Evolutionary conservation across 1,139 yeast genomes (phyloP), one percentile per base, ranked within the genome.

Genomic region (Pichia inconspicua): DNA sequence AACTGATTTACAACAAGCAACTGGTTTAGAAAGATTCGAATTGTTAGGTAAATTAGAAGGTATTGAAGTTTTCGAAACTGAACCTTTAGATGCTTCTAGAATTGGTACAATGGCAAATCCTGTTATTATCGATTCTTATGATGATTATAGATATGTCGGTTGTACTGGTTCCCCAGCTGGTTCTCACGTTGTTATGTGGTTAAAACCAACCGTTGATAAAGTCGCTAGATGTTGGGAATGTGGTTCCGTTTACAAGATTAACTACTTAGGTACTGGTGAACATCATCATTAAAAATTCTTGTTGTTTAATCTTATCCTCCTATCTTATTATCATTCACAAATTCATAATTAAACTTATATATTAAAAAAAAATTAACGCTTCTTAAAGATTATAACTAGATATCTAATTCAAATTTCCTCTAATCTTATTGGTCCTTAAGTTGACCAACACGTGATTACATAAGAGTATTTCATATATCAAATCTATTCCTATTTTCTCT

Each of bases 151-250:
- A 77, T 90, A 88, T 67, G 92, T 94, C 62, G 99, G 97, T 54
- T 92, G 98, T 75, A 85, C 95, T 59, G 99, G 99, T 66, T 80
- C 87, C 61, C 95, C 94, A 64, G 95, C 92, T 53, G 96, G 89
- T 59, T 78, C 87, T 53, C 97, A 90, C 74, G 82, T 80, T 62
- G 81, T 88, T 59, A 81, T 82, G 82, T 92, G 98, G 97, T 78
- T 92, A 74, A 84, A 83, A 72, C 96, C 95, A 62, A 84, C 90
- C 60, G 80, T 77, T 58, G 87, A 80, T 49, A 74, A 85, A 71
- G 83, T 83, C 57, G 87, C 87, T 59, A 89, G 99, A 81, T 94
- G 97, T 76, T 88, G 97, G 96, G 97, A 90, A 70, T 92, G 97
- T 71, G 99, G 99, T 70, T 84, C 90, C 60, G 95, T 89, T 60